A percentile compares a stretch with the other conserved stretches of the same genome.
Conservation (phyloP, 169 alveolate species). For the Cryptosporidium sp. region DNA sequence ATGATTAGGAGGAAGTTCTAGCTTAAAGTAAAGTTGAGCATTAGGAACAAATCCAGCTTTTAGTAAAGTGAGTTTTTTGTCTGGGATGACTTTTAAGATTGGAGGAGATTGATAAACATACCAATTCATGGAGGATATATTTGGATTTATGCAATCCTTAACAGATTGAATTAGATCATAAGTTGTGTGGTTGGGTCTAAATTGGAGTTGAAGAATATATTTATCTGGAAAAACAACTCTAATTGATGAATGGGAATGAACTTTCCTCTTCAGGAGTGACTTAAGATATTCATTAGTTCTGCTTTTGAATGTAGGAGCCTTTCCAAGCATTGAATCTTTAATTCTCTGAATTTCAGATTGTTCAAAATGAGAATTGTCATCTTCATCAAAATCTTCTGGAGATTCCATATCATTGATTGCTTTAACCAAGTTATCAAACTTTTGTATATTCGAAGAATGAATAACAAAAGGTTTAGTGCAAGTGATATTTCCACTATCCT, state of each 20-base stretch:
- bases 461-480: constrained; percentile 40
- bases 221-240: constrained; percentile 64
- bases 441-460: constrained; percentile 46
- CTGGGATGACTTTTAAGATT: constrained; percentile 32
- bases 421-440: constrained; percentile 1
- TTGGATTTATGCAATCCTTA: constrained; percentile 47
- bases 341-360: constrained; percentile 35
- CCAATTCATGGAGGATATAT: constrained; percentile 47
- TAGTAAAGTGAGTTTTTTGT: constrained; percentile 8
- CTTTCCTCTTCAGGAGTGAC: constrained; percentile 12
- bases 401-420: constrained; percentile 8
- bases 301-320: constrained; percentile 54
- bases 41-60: constrained; percentile 71
- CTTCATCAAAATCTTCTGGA: constrained; percentile 19
- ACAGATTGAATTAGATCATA: constrained; percentile 51
- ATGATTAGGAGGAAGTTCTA: constrained; percentile 60
- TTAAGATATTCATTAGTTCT: constrained; percentile 46
- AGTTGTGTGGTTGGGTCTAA: constrained; percentile 60
- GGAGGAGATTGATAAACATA: constrained; percentile 67
- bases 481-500: not conserved
- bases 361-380: not conserved
- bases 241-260: constrained; percentile 40
- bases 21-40: constrained; percentile 58
- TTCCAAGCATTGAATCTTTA: constrained; percentile 30
- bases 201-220: constrained; percentile 55